phyloP scores from a whole-genome alignment of 345 rosid genomes.

The Ceriops tagal region DNA sequence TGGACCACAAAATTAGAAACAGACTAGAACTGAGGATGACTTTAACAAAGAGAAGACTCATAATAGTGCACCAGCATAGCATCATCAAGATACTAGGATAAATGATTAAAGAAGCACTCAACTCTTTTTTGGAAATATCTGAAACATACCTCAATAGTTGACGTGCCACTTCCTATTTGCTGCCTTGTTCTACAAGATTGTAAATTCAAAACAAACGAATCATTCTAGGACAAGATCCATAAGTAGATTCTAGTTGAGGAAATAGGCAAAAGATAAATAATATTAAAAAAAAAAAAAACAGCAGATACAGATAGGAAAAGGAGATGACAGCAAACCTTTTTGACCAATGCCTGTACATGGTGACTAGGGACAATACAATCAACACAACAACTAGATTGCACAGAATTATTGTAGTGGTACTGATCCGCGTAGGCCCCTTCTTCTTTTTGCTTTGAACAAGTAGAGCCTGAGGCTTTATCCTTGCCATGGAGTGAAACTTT shows the following conservation, averaged over 20 bases:
- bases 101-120: neutral
- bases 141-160: constrained; percentile 41
- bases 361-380: constrained; percentile 42
- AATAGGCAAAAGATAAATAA: neutral
- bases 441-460: constrained; percentile 79
- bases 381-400: constrained; percentile 48
- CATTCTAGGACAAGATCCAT: neutral
- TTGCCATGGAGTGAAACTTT: constrained; percentile 48
- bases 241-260: neutral
- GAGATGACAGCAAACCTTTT: constrained; percentile 42
- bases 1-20: constrained; percentile 24
- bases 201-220: constrained; percentile 18
- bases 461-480: constrained; percentile 80
- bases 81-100: neutral
- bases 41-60: neutral
- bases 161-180: constrained; percentile 24
- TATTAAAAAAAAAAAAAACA: neutral
- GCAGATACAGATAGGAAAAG: neutral
- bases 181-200: constrained; percentile 35
- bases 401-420: constrained; percentile 47
- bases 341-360: constrained; percentile 62
- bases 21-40: neutral
- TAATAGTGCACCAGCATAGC: neutral
- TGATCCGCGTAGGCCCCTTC: constrained; percentile 60
- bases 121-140: neutral